Base-by-base conservation (phyloP, 2,329 filamentous ascomycete genomes). In the Ambrosiella xylebori region DNA sequence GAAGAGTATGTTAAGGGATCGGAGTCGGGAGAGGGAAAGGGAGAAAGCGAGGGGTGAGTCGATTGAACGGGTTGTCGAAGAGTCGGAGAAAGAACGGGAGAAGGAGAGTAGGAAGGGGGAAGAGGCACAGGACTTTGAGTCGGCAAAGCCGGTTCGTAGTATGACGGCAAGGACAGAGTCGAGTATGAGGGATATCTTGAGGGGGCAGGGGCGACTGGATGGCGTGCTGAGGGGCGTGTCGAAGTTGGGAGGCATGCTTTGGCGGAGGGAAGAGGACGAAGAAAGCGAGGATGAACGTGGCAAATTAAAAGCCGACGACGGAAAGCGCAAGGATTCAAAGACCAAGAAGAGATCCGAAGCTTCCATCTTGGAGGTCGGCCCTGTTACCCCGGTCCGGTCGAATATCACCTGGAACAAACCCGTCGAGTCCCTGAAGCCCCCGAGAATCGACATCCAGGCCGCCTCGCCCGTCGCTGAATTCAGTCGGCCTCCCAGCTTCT, bases 161-260 rank as follows among this genome's bases (percentile, higher is more conserved):
- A 13, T 7, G 56, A 60, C 7, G 67, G 58, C 63, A 81, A 79
- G 40, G 74, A 88, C 7, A 80, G 83, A 47, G 81, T 84, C 6
- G 15, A 57, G 54, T 49, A 49, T 59, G 37, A 56, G 59, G 8
- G 56, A 57, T 39, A 83, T 95, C 53, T 85, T 95, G 70, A 91
- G 88, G 70, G 49, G 45, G 12, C 61, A 61, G 3, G 84, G 82
- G 2, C 77, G 85, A 58, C 81, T 91, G 62, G 86, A 88, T 61
- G 85, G 80, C 37, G 76, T 88, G 37, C 78, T 94, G 50, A 76
- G 73, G 6, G 71, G 78, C 27, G 76, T 81, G 5, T 78, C 76
- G 35, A 79, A 75, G 63, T 67, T 81, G 12, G 74, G 77, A 37
- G 78, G 80, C 55, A 70, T 81, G 56, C 63, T 81, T 19, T 80